A percentile compares a stretch with the other conserved stretches of the same genome.
These are phyloP conservation scores for Mycena filopes DNA, from an alignment of 768 basidiomycete genomes.

Conservation along the genomic window DNA sequence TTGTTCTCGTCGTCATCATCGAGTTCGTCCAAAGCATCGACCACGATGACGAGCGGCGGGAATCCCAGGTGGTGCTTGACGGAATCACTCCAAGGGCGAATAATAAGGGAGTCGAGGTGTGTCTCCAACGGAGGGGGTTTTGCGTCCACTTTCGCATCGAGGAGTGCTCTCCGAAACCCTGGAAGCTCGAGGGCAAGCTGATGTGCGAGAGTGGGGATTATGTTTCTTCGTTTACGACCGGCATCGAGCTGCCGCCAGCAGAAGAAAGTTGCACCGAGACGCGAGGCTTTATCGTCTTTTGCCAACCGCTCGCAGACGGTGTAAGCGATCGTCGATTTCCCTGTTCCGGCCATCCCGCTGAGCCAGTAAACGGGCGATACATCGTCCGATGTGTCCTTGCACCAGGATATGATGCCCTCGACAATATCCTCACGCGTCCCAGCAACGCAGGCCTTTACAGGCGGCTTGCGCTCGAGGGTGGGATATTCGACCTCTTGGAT, in stretches of 20 bases:
- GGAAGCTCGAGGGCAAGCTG: slow-evolving; percentile 8
- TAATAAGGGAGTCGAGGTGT: not conserved
- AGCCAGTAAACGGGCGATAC: slow-evolving; percentile 38
- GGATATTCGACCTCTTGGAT: not conserved
- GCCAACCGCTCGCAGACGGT: slow-evolving; percentile 30
- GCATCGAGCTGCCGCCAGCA: slow-evolving; percentile 16
- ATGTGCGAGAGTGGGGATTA: slow-evolving; percentile 7
- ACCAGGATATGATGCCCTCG: not conserved
- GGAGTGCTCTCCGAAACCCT: not conserved
- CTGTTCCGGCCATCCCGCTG: slow-evolving; percentile 37
- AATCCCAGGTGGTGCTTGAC: not conserved
- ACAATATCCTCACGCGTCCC: slow-evolving; percentile 3
- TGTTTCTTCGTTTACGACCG: not conserved
- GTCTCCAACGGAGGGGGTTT: not conserved
- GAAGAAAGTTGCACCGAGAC: slow-evolving; percentile 46
- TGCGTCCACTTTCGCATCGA: not conserved
- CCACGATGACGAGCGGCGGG: slow-evolving; percentile 31
- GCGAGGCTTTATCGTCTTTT: slow-evolving; percentile 54
- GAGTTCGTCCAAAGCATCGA: slow-evolving; percentile 41
- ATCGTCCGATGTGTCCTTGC: not conserved
- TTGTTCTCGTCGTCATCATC: not conserved
- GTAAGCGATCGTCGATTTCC: slow-evolving; percentile 39
- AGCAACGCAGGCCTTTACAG: not conserved
- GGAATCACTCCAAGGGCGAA: slow-evolving; percentile 1
- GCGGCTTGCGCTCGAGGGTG: not conserved